These are phyloP conservation scores for Rhododendron ovatum DNA, from an alignment of 148 eudicot genomes.

Conservation along the genomic window DNA sequence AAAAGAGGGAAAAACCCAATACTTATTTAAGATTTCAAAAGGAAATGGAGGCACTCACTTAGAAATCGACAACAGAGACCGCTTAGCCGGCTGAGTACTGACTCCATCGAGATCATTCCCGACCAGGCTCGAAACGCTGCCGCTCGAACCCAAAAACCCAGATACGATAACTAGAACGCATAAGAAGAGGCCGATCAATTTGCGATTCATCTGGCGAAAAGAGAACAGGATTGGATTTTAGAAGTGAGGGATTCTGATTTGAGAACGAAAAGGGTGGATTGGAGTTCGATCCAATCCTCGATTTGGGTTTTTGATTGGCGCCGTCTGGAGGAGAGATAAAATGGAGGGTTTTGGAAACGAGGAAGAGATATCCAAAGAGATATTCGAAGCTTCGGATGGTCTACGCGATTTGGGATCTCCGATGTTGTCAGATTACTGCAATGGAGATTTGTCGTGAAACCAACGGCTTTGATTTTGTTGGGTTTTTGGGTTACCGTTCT, in stretches of 20 bases:
- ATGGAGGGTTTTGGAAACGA: not conserved
- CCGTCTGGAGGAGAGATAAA: not conserved
- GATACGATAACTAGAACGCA: not conserved
- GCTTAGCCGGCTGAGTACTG: not conserved
- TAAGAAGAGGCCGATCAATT: not conserved
- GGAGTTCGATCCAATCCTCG: not conserved
- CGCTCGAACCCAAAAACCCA: not conserved
- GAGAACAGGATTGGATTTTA: not conserved
- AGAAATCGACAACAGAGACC: constrained; percentile 21
- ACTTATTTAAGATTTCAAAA: not conserved
- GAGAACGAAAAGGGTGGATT: not conserved
- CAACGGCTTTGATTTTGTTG: not conserved
- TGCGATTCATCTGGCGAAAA: constrained; percentile 7
- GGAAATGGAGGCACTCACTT: constrained; percentile 7
- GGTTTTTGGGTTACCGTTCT: not conserved
- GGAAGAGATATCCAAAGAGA: not conserved
- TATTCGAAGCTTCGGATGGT: constrained; percentile 14
- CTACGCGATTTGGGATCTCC: constrained; percentile 9
- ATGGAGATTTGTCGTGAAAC: not conserved
- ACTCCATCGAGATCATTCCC: constrained; percentile 11
- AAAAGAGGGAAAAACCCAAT: not conserved
- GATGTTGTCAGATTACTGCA: not conserved
- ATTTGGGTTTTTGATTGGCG: not conserved
- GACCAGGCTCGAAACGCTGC: not conserved
- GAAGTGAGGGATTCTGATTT: not conserved